Conservation (phyloP, 164 flowering plant genomes). For the Vitis cinerea region DNA sequence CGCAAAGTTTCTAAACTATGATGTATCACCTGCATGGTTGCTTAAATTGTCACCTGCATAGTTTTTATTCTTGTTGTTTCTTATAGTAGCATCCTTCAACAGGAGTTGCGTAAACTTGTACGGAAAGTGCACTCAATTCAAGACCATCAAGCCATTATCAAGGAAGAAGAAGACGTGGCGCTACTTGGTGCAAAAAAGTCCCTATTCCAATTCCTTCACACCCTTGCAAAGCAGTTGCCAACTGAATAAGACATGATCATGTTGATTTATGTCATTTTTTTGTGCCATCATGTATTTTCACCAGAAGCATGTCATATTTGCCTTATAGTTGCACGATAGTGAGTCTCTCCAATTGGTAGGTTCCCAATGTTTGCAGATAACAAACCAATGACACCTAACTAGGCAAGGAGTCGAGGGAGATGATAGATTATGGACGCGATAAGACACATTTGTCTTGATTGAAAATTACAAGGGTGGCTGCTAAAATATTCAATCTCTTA, state of each 20-base stretch:
- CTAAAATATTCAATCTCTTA: slow-evolving; percentile 10
- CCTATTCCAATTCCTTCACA: slow-evolving; percentile 54
- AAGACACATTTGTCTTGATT: slow-evolving; percentile 7
- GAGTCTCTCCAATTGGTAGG: neutral
- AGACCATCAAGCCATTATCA: slow-evolving; percentile 23
- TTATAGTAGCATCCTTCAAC: slow-evolving; percentile 3
- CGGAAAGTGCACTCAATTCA: slow-evolving; percentile 52
- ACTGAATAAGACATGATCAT: slow-evolving; percentile 11
- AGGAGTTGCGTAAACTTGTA: slow-evolving; percentile 73
- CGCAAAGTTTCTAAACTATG: neutral
- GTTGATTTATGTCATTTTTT: slow-evolving; percentile 10
- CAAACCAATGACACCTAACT: too few species aligned
- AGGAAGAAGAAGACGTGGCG: slow-evolving; percentile 28
- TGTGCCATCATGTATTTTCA: neutral
- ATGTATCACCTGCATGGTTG: neutral
- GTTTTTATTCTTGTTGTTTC: neutral
- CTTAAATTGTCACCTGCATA: neutral
- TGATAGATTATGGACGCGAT: neutral
- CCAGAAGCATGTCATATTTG: neutral
- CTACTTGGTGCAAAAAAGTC: slow-evolving; percentile 43
- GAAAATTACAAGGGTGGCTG: neutral
- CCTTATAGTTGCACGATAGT: neutral
- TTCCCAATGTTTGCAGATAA: too few species aligned
- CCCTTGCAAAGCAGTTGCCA: slow-evolving; percentile 50
- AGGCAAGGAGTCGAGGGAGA: too few species aligned